Base-by-base conservation (phyloP, 352 stramenopile genomes). In the Phytophthora pistaciae region DNA sequence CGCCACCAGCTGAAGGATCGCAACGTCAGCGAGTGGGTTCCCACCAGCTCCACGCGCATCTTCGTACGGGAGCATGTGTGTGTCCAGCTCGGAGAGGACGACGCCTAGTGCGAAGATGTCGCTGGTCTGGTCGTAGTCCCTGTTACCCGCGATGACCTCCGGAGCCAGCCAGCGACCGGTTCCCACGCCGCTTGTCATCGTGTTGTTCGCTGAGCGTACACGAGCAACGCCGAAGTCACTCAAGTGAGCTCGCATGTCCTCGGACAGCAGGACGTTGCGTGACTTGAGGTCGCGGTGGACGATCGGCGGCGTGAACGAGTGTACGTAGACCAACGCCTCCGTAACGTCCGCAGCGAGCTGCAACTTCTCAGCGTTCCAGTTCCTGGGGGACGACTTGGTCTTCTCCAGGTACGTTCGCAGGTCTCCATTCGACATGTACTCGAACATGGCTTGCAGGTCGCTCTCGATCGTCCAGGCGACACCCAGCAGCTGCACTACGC, bases 271-370 rank as follows among this genome's bases (percentile, higher is more conserved):
- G 21, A 92, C 64, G 50, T 93, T 91, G 3, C 75, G 65, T 0
- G 84, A 87, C 33, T 88, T 90, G 23, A 92, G 64, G 25, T 90
- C 84, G 27, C 81, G 84, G 46, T 93, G 86, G 10, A 91, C 74
- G 3, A 91, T 74, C 46, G 84, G 80, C 1, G 77, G 84, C 1
- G 44, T 60, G 64, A 93, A 91, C 60, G 86, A 90, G 64, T 93
- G 84, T 21, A 90, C 74, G 60, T 91, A 93, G 27, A 89, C 79
- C 10, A 93, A 71, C 9, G 84, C 86, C 46, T 93, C 84, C 21
- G 80, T 78, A 6, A 91, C 62, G 57, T 90, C 79, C 1, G 89
- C 75, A 8, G 82, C 82, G 9, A 93, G 60, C 46, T 89, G 77
- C 8, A 91, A 33, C 49, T 92, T 90, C 29, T 79, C 70, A 8